These are phyloP conservation scores for Gastrolobium bilobum DNA, from an alignment of 306 rosid genomes.

Conservation along the genomic window DNA sequence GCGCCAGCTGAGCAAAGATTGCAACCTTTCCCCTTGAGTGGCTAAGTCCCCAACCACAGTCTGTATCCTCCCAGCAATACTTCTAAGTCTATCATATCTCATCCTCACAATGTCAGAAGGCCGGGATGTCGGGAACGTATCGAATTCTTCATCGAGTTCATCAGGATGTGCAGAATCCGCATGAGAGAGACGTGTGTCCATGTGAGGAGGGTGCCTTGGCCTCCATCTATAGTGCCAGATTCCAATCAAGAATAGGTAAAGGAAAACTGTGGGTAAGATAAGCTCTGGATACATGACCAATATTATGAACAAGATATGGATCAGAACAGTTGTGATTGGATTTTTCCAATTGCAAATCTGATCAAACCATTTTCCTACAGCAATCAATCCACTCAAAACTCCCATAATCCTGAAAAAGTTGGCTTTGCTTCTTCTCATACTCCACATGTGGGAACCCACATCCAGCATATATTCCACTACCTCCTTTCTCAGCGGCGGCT, in stretches of 20 bases:
- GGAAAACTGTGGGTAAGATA: constrained; percentile 91
- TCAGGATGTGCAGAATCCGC: constrained; percentile 92
- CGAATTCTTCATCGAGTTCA: constrained; percentile 92
- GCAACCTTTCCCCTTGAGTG: constrained; percentile 98
- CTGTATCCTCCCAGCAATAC: constrained; percentile 95
- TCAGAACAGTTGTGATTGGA: constrained; percentile 91
- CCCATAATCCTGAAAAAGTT: constrained; percentile 94
- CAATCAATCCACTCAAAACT: constrained; percentile 84
- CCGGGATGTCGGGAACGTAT: constrained; percentile 85
- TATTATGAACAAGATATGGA: constrained; percentile 85
- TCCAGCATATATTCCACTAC: constrained; percentile 96
- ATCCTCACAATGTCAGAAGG: constrained; percentile 84
- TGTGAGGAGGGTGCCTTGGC: constrained; percentile 98
- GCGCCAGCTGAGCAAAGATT: constrained; percentile 96
- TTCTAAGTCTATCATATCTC: constrained; percentile 92
- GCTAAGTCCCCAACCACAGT: constrained; percentile 98
- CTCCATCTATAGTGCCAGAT: constrained; percentile 98
- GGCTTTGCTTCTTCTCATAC: constrained; percentile 98
- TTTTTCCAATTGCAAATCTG: constrained; percentile 96
- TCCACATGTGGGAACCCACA: constrained; percentile 98
- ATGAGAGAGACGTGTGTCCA: constrained; percentile 96
- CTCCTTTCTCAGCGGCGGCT: constrained; percentile 93
- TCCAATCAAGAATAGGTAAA: constrained; percentile 95
- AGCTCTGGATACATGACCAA: constrained; percentile 97
- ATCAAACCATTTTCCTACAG: constrained; percentile 98